Conservation (phyloP, 331 rosid genomes). For the Rhamnella rubrinervis region DNA sequence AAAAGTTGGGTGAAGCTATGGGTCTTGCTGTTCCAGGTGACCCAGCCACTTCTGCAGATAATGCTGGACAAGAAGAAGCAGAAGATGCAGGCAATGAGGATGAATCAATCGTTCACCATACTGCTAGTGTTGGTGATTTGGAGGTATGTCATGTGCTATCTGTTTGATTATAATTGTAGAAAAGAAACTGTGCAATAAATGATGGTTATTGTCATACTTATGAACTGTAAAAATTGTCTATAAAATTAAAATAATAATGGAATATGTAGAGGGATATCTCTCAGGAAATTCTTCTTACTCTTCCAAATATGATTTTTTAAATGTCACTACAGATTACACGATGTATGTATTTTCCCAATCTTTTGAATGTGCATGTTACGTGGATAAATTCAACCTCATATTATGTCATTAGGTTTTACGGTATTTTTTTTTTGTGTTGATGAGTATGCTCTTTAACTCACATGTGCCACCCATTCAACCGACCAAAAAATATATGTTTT, state of each 20-base stretch:
- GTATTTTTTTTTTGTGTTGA: too few species aligned
- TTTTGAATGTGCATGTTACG: background rate
- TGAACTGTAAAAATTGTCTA: background rate
- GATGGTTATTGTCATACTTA: too few species aligned
- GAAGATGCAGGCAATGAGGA: conserved; percentile 86
- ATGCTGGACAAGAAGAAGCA: conserved; percentile 64
- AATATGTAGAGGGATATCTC: background rate
- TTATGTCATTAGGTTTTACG: too few species aligned
- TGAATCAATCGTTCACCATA: conserved; percentile 88
- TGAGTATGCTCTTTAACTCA: background rate
- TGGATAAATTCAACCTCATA: background rate
- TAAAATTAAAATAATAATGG: background rate
- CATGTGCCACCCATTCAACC: background rate
- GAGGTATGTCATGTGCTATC: conserved; percentile 52
- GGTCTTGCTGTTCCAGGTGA: conserved; percentile 42
- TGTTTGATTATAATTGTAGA: background rate
- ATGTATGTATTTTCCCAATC: background rate
- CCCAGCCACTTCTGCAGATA: conserved; percentile 20
- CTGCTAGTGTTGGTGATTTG: conserved; percentile 97
- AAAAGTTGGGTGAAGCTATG: conserved; percentile 30
- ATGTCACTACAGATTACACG: background rate
- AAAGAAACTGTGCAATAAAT: background rate
- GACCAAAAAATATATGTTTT: background rate
- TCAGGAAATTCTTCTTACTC: background rate
- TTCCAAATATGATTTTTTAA: background rate